phyloP scores from a whole-genome alignment of 495 filamentous ascomycete species.

The Xeromyces bisporus region DNA sequence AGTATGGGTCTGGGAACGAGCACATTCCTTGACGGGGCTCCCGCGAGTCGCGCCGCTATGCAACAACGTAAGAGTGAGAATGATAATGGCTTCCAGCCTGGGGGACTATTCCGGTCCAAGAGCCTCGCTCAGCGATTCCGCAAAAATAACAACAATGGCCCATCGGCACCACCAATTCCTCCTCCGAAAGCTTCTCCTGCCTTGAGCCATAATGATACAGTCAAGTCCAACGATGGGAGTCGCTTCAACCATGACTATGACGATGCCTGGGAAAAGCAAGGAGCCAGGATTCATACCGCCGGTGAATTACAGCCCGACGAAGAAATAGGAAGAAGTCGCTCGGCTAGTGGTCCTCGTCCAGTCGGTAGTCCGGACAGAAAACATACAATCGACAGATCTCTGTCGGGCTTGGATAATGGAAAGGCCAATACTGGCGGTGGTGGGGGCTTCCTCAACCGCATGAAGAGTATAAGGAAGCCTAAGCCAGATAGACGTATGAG shows the following conservation, averaged over 20 bases:
- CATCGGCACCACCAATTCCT: slow-evolving; percentile 36
- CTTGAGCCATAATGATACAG: slow-evolving; percentile 17
- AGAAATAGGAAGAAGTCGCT: slow-evolving; percentile 26
- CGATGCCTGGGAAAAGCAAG: slow-evolving; percentile 53
- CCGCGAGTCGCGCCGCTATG: slow-evolving; percentile 70
- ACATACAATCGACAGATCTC: slow-evolving; percentile 46
- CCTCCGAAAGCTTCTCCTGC: slow-evolving; percentile 18
- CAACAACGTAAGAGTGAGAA: slow-evolving; percentile 55
- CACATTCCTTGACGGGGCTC: slow-evolving; percentile 90
- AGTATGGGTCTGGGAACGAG: slow-evolving; percentile 78
- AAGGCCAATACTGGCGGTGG: slow-evolving; percentile 29
- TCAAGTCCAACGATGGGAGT: slow-evolving; percentile 41
- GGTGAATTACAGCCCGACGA: slow-evolving; percentile 29
- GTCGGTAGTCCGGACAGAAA: slow-evolving; percentile 44
- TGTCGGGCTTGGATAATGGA: slow-evolving; percentile 18
- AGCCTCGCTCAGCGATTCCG: slow-evolving; percentile 76
- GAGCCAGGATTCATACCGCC: slow-evolving; percentile 37
- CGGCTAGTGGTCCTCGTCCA: slow-evolving; percentile 47
- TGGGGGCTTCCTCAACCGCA: slow-evolving; percentile 63
- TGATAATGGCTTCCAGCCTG: slow-evolving; percentile 28
- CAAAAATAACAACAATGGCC: slow-evolving; percentile 40
- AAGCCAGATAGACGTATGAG: slow-evolving; percentile 28
- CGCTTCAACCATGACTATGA: slow-evolving; percentile 83
- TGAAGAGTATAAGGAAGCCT: slow-evolving; percentile 65
- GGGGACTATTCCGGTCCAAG: slow-evolving; percentile 76